phyloP scores from a whole-genome alignment of 2,329 filamentous ascomycete genomes.

The Dothideomycetes sp. region DNA sequence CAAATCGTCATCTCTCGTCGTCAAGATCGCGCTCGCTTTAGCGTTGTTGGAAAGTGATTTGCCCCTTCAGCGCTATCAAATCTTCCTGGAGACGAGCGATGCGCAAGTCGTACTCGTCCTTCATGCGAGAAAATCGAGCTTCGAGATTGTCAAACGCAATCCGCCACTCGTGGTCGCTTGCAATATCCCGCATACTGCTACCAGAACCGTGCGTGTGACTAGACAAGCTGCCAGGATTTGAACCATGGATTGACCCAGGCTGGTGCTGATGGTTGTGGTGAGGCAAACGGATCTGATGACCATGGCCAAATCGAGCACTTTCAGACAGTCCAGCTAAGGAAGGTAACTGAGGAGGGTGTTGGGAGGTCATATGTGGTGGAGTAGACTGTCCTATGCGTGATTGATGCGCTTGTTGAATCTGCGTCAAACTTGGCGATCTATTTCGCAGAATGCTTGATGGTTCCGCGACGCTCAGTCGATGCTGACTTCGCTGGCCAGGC shows the following conservation, averaged over 20 bases:
- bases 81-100: slow-evolving; percentile 38
- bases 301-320: not conserved
- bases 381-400: slow-evolving; percentile 49
- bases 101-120: slow-evolving; percentile 39
- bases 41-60: slow-evolving; percentile 9
- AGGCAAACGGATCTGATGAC: slow-evolving; percentile 19
- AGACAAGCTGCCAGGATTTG: slow-evolving; percentile 43
- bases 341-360: slow-evolving; percentile 21
- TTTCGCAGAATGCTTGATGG: slow-evolving; percentile 40
- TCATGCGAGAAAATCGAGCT: slow-evolving; percentile 37
- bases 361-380: slow-evolving; percentile 40
- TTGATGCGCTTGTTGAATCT: slow-evolving; percentile 56
- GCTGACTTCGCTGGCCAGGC: slow-evolving; percentile 45
- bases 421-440: slow-evolving; percentile 57
- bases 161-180: slow-evolving; percentile 51
- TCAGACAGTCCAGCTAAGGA: slow-evolving; percentile 32
- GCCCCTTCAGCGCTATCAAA: slow-evolving; percentile 28
- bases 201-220: slow-evolving; percentile 47
- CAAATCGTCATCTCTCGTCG: not conserved
- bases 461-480: slow-evolving; percentile 45
- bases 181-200: slow-evolving; percentile 58
- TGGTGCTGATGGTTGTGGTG: slow-evolving; percentile 12
- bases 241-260: slow-evolving; percentile 28
- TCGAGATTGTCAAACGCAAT: slow-evolving; percentile 64
- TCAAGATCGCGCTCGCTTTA: too few species aligned